A percentile compares a stretch with the other conserved stretches of the same genome.
Evolutionary conservation across 2,329 filamentous ascomycete species (phyloP).

Genomic region (Chalaropsis ovoidea): DNA sequence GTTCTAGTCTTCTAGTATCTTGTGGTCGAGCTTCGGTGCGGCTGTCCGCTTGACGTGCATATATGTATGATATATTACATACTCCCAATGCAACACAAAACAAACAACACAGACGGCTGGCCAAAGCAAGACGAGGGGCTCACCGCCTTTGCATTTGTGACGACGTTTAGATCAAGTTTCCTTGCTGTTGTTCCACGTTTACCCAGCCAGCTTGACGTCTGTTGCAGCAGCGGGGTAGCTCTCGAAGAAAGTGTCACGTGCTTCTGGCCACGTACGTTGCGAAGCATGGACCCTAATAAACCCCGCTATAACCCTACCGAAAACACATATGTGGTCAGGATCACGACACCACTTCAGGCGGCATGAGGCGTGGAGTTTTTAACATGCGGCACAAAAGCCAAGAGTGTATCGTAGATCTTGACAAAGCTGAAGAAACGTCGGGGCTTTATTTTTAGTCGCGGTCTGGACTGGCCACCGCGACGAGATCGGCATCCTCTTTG

Average conservation of each 20-base stretch:
- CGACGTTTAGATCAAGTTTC: background rate
- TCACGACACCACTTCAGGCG: too few relatives aligned
- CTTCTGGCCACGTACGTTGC: too few relatives aligned
- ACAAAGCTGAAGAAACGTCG: background rate
- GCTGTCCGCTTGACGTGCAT: background rate
- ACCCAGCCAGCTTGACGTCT: too few relatives aligned
- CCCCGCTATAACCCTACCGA: too few relatives aligned
- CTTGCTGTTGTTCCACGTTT: too few relatives aligned
- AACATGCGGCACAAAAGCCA: background rate
- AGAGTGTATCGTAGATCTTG: background rate
- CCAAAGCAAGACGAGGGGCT: background rate
- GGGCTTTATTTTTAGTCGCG: background rate
- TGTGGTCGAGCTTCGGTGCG: background rate
- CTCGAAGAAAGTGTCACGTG: too few relatives aligned
- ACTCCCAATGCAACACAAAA: constrained; percentile 7
- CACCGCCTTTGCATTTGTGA: background rate
- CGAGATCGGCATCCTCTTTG: background rate
- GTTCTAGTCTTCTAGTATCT: too few relatives aligned
- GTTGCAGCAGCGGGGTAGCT: too few relatives aligned
- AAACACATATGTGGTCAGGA: too few relatives aligned
- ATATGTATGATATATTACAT: background rate
- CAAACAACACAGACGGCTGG: background rate
- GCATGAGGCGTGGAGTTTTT: background rate
- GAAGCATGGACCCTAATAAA: too few relatives aligned
- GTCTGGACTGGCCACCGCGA: background rate